Percentiles rank a stretch among this genome's conserved stretches.
Evolutionary conservation across 2,329 filamentous ascomycete genomes (phyloP).

Genomic region (Fusarium heterosporum): DNA sequence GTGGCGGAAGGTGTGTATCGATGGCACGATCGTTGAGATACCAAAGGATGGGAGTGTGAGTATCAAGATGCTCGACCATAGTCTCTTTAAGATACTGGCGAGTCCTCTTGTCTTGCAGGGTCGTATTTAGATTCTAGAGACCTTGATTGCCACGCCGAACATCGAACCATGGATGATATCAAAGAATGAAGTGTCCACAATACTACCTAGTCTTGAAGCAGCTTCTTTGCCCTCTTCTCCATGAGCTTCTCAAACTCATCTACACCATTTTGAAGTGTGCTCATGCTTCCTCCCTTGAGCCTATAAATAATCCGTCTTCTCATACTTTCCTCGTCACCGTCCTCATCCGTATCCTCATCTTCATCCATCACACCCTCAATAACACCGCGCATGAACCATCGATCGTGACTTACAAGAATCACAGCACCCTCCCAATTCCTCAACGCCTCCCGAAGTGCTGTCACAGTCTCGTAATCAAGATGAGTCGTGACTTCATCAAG

Average conservation of each 20-base stretch:
- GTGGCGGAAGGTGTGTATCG: slow-evolving; percentile 91
- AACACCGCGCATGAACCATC: slow-evolving; percentile 81
- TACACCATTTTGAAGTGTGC: slow-evolving; percentile 68
- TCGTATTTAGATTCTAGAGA: not conserved
- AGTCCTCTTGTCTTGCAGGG: slow-evolving; percentile 45
- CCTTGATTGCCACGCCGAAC: not conserved
- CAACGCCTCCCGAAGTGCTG: slow-evolving; percentile 75
- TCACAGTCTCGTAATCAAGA: slow-evolving; percentile 84
- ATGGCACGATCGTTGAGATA: slow-evolving; percentile 85
- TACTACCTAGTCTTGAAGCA: slow-evolving; percentile 47
- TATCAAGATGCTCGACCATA: slow-evolving; percentile 63
- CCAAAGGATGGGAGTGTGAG: slow-evolving; percentile 78
- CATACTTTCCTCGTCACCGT: slow-evolving; percentile 54
- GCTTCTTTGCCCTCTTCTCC: slow-evolving; percentile 66
- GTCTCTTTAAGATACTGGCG: slow-evolving; percentile 60
- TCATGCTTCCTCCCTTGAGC: slow-evolving; percentile 68
- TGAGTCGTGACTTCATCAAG: slow-evolving; percentile 88
- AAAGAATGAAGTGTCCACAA: not conserved
- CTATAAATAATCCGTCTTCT: slow-evolving; percentile 70
- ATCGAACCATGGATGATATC: not conserved
- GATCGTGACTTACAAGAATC: slow-evolving; percentile 82
- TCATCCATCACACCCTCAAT: slow-evolving; percentile 60
- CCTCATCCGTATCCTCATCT: slow-evolving; percentile 54
- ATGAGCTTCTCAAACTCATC: slow-evolving; percentile 73
- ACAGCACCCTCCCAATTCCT: slow-evolving; percentile 78